Evolutionary conservation across 2,329 filamentous ascomycete species (phyloP).

Genomic region (Cryphonectria parasitica): DNA sequence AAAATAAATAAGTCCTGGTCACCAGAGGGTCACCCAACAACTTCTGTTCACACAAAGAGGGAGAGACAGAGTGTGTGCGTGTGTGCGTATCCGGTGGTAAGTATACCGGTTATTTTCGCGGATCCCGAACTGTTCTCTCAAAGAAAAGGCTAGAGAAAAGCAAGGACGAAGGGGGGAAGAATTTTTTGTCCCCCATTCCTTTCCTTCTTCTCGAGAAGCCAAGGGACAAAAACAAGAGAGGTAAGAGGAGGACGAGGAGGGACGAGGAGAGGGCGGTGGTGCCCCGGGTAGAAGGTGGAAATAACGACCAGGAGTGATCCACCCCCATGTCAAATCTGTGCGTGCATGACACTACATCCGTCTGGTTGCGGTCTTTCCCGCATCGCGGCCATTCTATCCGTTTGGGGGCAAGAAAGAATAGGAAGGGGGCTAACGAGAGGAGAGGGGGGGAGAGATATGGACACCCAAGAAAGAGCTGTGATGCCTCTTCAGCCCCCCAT

Average conservation of each 20-base stretch:
- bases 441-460: neutral
- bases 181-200: neutral
- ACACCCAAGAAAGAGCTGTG: neutral
- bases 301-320: slow-evolving; percentile 7
- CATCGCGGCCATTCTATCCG: neutral
- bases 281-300: slow-evolving; percentile 9
- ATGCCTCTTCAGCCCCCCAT: neutral
- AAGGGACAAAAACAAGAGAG: neutral
- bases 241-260: too few relatives aligned
- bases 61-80: too few relatives aligned
- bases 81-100: neutral
- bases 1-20: neutral
- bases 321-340: neutral
- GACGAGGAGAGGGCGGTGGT: neutral
- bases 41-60: neutral
- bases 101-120: neutral
- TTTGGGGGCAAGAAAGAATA: neutral
- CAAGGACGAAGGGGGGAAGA: neutral
- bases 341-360: neutral
- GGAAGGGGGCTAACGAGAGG: neutral
- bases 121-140: neutral
- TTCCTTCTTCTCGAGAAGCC: neutral
- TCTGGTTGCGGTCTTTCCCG: neutral
- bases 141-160: neutral
- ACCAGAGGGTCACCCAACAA: neutral